phyloP scores from a whole-genome alignment of 352 stramenopile genomes.

The Poterioochromonas sp. region DNA sequence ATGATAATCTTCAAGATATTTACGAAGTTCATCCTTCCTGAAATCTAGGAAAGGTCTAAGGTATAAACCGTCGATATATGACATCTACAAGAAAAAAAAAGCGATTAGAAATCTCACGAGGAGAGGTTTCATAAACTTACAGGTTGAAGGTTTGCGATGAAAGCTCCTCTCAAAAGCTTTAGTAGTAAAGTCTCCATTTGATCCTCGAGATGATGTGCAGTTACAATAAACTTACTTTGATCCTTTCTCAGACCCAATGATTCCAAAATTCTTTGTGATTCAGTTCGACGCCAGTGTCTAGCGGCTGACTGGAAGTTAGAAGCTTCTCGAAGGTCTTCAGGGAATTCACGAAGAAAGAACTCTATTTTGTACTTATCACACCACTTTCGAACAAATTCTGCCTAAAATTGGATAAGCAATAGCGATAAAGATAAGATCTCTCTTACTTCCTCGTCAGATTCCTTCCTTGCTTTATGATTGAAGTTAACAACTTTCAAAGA shows the following conservation, averaged over 20 bases:
- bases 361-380: neutral
- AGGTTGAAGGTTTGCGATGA: slow-evolving; percentile 59
- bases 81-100: slow-evolving; percentile 45
- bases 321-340: neutral
- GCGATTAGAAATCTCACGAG: slow-evolving; percentile 29
- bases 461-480: slow-evolving; percentile 44
- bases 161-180: slow-evolving; percentile 60
- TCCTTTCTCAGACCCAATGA: slow-evolving; percentile 38
- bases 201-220: slow-evolving; percentile 66
- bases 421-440: neutral
- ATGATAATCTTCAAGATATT: slow-evolving; percentile 49
- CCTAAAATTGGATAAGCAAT: neutral
- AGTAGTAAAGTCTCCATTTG: slow-evolving; percentile 64
- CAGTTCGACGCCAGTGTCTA: slow-evolving; percentile 37
- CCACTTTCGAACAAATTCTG: slow-evolving; percentile 4
- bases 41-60: slow-evolving; percentile 54
- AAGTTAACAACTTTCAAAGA: slow-evolving; percentile 43
- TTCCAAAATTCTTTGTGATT: slow-evolving; percentile 20
- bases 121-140: slow-evolving; percentile 46
- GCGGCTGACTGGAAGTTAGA: slow-evolving; percentile 24
- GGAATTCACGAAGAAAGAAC: neutral
- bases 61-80: neutral
- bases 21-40: slow-evolving; percentile 53
- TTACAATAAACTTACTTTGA: slow-evolving; percentile 50
- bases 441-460: slow-evolving; percentile 36